These are phyloP conservation scores for Telopea speciosissima DNA, from an alignment of 177 flowering plant genomes.

Conservation along the genomic window DNA sequence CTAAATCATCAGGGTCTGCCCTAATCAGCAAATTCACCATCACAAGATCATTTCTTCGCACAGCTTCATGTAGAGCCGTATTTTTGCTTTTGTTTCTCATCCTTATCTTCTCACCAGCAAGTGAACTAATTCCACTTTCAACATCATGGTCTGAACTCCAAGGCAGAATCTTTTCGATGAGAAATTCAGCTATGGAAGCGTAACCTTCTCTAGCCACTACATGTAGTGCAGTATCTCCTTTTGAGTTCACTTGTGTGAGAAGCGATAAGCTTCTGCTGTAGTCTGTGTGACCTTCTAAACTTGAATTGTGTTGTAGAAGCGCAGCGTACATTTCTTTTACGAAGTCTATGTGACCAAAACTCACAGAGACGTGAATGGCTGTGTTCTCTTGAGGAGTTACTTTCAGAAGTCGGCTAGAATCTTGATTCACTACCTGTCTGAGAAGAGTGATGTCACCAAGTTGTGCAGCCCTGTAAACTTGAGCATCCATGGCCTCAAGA, in stretches of 20 bases:
- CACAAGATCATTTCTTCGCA: background rate
- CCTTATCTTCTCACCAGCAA: background rate
- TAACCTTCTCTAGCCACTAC: too few relatives aligned
- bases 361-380: background rate
- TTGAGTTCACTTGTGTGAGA: too few relatives aligned
- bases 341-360: background rate
- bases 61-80: background rate
- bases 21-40: background rate
- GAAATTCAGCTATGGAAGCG: background rate
- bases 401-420: background rate
- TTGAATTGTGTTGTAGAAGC: background rate
- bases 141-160: background rate
- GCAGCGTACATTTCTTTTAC: background rate
- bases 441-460: background rate
- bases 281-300: background rate
- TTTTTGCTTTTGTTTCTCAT: background rate
- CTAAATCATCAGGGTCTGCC: background rate
- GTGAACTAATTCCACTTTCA: too few relatives aligned
- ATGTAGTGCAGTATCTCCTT: too few relatives aligned
- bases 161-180: background rate
- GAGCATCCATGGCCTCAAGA: background rate
- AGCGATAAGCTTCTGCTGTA: background rate
- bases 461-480: background rate
- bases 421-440: background rate
- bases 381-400: background rate